Conservation (phyloP, 176 grass and related monocot genomes). For the Hsuehochloa calcarea region DNA sequence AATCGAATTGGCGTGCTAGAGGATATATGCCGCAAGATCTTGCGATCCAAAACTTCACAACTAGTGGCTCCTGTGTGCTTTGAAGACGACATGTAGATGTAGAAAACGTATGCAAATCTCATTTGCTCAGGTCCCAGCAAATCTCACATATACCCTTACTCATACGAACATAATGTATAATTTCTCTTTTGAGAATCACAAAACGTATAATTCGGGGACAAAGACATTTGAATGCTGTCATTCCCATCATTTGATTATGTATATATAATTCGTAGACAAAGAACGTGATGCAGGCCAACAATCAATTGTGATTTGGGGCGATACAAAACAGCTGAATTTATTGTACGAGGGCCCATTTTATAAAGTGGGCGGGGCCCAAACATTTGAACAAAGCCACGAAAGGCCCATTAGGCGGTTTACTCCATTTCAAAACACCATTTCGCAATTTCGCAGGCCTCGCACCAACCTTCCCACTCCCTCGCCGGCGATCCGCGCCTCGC, state of each 20-base stretch:
- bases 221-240: no score
- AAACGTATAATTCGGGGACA: no score
- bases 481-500: neutral
- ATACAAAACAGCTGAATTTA: neutral
- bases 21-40: neutral
- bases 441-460: neutral
- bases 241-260: no score
- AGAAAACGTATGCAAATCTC: neutral
- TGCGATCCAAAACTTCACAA: neutral
- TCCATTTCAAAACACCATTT: neutral
- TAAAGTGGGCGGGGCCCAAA: neutral
- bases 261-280: no score
- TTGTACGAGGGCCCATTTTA: neutral
- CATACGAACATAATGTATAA: no score
- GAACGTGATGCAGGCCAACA: no score
- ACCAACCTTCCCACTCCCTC: neutral
- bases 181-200: no score
- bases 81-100: neutral
- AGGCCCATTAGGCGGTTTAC: neutral
- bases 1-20: neutral
- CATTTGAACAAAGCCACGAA: neutral
- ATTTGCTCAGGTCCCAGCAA: no score
- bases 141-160: neutral
- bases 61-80: neutral
- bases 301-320: neutral